Conservation (phyloP, 306 rosid genomes). For the Quercus variabilis region DNA sequence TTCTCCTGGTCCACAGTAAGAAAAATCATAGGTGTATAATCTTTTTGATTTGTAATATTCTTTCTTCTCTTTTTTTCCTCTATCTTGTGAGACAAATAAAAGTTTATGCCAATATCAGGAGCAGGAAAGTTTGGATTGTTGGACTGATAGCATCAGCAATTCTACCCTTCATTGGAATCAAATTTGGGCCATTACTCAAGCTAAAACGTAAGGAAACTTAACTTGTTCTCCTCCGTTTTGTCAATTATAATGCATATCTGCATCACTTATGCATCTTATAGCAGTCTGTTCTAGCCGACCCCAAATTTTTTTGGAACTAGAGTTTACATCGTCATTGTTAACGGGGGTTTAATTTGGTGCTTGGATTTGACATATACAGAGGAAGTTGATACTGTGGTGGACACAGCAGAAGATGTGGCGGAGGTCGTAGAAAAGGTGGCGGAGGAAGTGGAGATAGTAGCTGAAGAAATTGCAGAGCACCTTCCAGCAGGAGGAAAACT, state of each 20-base stretch:
- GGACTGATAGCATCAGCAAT: constrained; percentile 42
- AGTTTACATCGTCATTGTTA: too few species aligned
- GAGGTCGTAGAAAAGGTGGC: constrained; percentile 14
- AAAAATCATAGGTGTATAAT: too few species aligned
- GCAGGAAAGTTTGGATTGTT: constrained; percentile 58
- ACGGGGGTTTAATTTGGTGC: neutral
- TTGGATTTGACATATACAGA: neutral
- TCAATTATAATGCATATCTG: too few species aligned
- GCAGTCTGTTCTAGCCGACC: too few species aligned
- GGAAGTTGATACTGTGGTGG: neutral
- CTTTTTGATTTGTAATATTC: too few species aligned
- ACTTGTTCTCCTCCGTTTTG: too few species aligned
- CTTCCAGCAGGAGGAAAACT: neutral
- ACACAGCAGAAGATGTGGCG: neutral
- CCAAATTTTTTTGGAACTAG: too few species aligned
- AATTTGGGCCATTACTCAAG: constrained; percentile 52
- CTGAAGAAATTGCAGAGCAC: neutral
- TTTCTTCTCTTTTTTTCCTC: too few species aligned
- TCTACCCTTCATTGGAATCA: constrained; percentile 43
- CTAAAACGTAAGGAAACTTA: constrained; percentile 35
- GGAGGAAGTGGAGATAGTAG: constrained; percentile 1
- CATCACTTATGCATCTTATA: too few species aligned
- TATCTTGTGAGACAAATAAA: too few species aligned
- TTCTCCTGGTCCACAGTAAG: constrained; percentile 31
- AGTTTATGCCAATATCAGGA: neutral